Evolutionary conservation across 352 stramenopile species (phyloP).

Genomic region (Pythium myriotylum): DNA sequence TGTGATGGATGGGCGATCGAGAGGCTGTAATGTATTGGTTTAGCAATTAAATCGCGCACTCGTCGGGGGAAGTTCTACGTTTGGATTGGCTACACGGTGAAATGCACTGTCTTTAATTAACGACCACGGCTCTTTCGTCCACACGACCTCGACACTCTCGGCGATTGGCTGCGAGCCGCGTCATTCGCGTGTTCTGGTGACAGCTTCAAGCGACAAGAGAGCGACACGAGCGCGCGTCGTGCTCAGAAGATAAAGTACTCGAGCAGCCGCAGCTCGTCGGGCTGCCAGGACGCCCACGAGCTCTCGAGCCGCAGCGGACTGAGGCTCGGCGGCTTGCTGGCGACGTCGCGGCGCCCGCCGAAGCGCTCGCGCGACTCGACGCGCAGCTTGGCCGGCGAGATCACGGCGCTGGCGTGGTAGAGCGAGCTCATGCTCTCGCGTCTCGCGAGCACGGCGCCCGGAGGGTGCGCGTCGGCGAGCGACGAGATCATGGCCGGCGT

Average conservation of each 20-base stretch:
- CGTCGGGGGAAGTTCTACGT: no score
- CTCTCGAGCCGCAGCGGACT: conserved; percentile 19
- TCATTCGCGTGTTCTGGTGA: no score
- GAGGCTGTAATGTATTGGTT: no score
- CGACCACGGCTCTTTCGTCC: conserved; percentile 1
- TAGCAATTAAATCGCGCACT: no score
- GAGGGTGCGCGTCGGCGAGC: background rate
- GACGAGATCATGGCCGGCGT: conserved; percentile 13
- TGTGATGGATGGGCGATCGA: background rate
- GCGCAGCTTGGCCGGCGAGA: conserved; percentile 24
- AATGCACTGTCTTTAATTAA: no score
- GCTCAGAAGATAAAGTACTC: conserved; percentile 80
- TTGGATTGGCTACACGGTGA: no score
- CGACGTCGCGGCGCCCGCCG: conserved; percentile 1
- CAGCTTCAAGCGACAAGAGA: background rate
- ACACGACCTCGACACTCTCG: background rate
- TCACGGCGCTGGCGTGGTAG: conserved; percentile 21
- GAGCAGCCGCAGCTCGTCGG: conserved; percentile 64
- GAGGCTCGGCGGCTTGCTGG: conserved; percentile 9
- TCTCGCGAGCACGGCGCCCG: conserved; percentile 4
- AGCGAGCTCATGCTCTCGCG: conserved; percentile 11
- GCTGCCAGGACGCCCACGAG: conserved; percentile 32
- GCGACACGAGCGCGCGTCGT: no score
- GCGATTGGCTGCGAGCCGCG: conserved; percentile 13
- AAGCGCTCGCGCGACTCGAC: background rate